Percentiles rank a stretch among this genome's conserved stretches.
Evolutionary conservation across 208 protist species (phyloP).

Genomic region (Vickermania spadyakhi): DNA sequence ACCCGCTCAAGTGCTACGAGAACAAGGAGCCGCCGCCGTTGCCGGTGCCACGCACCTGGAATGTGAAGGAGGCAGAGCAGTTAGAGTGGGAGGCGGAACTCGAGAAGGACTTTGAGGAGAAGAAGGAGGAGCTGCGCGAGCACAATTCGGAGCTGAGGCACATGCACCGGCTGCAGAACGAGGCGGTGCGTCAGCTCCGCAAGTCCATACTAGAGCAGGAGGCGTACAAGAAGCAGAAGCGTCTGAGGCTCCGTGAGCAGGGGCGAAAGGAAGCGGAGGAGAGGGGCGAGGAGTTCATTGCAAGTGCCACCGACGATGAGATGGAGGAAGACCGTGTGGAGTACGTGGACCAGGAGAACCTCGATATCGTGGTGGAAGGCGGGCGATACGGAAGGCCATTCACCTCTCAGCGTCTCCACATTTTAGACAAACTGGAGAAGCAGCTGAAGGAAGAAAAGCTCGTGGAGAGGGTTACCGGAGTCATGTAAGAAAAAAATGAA

Average conservation of each 20-base stretch:
- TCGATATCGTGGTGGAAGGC: conserved; percentile 5
- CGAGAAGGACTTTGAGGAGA: conserved; percentile 4
- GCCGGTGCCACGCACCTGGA: not conserved
- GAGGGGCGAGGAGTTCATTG: not conserved
- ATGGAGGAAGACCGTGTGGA: not conserved
- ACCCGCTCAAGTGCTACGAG: not conserved
- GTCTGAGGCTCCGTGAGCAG: not conserved
- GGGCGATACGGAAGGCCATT: conserved; percentile 13
- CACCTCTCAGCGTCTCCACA: conserved; percentile 15
- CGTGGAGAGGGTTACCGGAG: not conserved
- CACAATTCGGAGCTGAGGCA: not conserved
- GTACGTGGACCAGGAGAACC: conserved; percentile 9
- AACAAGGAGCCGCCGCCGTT: not conserved
- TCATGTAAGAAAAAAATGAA: too few species aligned
- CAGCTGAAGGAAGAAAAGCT: conserved; percentile 14
- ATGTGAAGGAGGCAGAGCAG: conserved; percentile 1
- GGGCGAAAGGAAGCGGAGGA: not conserved
- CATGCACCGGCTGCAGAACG: conserved; percentile 2
- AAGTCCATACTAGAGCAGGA: not conserved
- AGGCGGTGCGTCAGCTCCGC: not conserved
- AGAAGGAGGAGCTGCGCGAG: not conserved
- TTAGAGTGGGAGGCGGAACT: not conserved
- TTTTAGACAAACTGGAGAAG: conserved; percentile 19
- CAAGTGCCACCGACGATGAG: conserved; percentile 3
- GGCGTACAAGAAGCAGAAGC: conserved; percentile 2